These are phyloP conservation scores for Candida lessepsii DNA, from an alignment of 805 yeast genomes.

Conservation along the genomic window DNA sequence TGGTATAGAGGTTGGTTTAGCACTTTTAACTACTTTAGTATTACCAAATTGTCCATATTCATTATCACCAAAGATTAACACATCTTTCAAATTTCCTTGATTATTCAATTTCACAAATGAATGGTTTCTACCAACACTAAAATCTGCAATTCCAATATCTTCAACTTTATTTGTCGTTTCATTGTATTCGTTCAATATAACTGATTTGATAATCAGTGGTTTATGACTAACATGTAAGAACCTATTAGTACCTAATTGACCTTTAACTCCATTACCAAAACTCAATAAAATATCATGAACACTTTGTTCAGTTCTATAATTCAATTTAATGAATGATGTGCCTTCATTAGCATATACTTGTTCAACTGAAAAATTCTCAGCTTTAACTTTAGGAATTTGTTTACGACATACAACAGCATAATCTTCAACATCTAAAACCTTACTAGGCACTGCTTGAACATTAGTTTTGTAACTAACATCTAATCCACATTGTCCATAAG, in stretches of 20 bases:
- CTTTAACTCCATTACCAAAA: constrained; percentile 83
- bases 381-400: constrained; percentile 40
- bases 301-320: constrained; percentile 19
- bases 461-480: constrained; percentile 66
- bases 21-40: constrained; percentile 64
- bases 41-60: constrained; percentile 81
- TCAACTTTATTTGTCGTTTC: constrained; percentile 43
- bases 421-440: constrained; percentile 21
- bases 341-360: constrained; percentile 59
- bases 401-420: constrained; percentile 16
- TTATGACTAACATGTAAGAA: constrained; percentile 69
- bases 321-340: constrained; percentile 39
- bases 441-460: constrained; percentile 62
- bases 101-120: constrained; percentile 57
- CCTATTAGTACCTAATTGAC: constrained; percentile 80
- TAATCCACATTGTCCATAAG: constrained; percentile 80
- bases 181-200: constrained; percentile 55
- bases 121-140: constrained; percentile 69
- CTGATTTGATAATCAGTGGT: constrained; percentile 57
- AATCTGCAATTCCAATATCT: constrained; percentile 46
- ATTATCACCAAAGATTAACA: constrained; percentile 82
- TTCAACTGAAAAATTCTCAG: constrained; percentile 28
- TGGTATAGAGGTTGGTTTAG: constrained; percentile 56
- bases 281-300: constrained; percentile 42
- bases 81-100: constrained; percentile 45